phyloP scores from a whole-genome alignment of 345 rosid species.

The Gossypium thurberi region DNA sequence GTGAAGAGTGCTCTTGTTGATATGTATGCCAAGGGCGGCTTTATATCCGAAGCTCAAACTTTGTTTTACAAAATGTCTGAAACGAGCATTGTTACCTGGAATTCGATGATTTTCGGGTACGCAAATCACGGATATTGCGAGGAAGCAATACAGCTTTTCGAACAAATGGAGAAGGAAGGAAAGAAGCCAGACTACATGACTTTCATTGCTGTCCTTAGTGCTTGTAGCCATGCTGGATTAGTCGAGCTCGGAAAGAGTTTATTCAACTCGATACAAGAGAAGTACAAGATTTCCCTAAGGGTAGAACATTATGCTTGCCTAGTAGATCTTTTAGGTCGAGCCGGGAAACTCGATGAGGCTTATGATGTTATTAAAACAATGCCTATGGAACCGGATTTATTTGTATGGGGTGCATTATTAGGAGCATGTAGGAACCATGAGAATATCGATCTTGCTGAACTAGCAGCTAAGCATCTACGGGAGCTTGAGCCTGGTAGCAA shows the following conservation, averaged over 20 bases:
- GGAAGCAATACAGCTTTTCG: slow-evolving; percentile 60
- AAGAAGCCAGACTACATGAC: slow-evolving; percentile 64
- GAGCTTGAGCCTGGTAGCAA: slow-evolving; percentile 68
- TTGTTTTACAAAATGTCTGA: slow-evolving; percentile 45
- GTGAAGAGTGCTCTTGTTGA: slow-evolving; percentile 37
- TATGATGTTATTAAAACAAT: slow-evolving; percentile 44
- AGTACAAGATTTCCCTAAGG: slow-evolving; percentile 54
- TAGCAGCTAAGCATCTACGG: slow-evolving; percentile 54
- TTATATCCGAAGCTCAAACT: slow-evolving; percentile 30
- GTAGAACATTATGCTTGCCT: slow-evolving; percentile 77
- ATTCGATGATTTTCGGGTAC: slow-evolving; percentile 78
- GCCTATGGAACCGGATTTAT: slow-evolving; percentile 66
- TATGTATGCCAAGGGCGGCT: slow-evolving; percentile 9
- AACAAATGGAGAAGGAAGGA: slow-evolving; percentile 51
- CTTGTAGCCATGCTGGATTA: slow-evolving; percentile 72
- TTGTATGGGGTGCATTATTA: slow-evolving; percentile 85
- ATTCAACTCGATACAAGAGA: slow-evolving; percentile 58
- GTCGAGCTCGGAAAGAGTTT: slow-evolving; percentile 56
- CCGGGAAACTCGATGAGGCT: slow-evolving; percentile 66
- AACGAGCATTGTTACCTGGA: slow-evolving; percentile 65
- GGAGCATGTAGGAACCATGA: slow-evolving; percentile 83
- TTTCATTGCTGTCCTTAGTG: slow-evolving; percentile 72
- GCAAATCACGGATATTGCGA: slow-evolving; percentile 69
- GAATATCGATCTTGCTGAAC: slow-evolving; percentile 54
- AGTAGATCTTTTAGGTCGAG: slow-evolving; percentile 79